A percentile compares a stretch with the other conserved stretches of the same genome.
Conservation (phyloP, 1,284 basidiomycete genomes). For the Puccinia horiana region DNA sequence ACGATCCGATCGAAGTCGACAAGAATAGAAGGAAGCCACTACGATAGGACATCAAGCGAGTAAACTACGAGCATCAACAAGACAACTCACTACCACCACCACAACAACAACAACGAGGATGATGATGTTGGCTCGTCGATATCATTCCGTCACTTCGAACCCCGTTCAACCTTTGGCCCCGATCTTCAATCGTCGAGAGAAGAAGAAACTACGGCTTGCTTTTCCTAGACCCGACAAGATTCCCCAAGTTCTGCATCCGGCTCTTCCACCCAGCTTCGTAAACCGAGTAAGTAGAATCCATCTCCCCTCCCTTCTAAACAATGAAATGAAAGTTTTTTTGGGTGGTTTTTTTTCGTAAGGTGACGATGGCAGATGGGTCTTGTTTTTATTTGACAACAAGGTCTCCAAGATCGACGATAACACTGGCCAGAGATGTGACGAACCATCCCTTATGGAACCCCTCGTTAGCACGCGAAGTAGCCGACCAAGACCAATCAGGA, state of each 20-base stretch:
- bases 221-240: conserved; percentile 37
- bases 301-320: background rate
- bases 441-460: conserved; percentile 46
- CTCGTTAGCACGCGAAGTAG: conserved; percentile 40
- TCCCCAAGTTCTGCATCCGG: conserved; percentile 11
- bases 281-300: conserved; percentile 8
- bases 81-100: too few relatives aligned
- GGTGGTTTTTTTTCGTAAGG: conserved; percentile 5
- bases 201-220: conserved; percentile 25
- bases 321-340: background rate
- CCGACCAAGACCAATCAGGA: conserved; percentile 40
- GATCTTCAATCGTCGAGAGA: conserved; percentile 43
- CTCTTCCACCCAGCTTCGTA: conserved; percentile 13
- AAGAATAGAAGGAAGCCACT: too few relatives aligned
- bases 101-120: too few relatives aligned
- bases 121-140: too few relatives aligned
- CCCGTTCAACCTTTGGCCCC: conserved; percentile 27
- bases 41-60: too few relatives aligned
- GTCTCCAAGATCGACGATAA: conserved; percentile 13
- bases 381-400: conserved; percentile 23
- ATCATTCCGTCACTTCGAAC: too few relatives aligned
- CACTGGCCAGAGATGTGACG: conserved; percentile 36
- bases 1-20: too few relatives aligned
- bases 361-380: conserved; percentile 34
- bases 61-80: too few relatives aligned